Base-by-base conservation (phyloP, 495 filamentous ascomycete genomes). In the Neurospora africana region DNA sequence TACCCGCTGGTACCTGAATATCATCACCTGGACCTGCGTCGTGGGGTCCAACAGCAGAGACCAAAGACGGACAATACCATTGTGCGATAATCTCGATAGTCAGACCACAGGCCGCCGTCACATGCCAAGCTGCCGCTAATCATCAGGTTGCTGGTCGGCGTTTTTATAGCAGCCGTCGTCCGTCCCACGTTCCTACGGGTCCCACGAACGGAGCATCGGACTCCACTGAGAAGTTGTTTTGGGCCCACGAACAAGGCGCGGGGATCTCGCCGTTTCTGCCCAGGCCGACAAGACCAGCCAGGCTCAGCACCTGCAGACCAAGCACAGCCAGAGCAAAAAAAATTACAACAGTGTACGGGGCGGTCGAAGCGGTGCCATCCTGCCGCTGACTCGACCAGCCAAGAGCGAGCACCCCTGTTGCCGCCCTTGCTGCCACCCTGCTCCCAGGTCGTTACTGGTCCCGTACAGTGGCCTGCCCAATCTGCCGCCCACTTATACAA, bases 101-200 rank as follows among this genome's bases (percentile, higher is more conserved):
- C 53, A 61, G 15, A 61, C 33, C 53, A 61, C 47, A 58, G 47
- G 47, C 47, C 68, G 47, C 47, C 68, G 72, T 74, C 74, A 74
- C 77, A 75, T 73, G 77, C 78, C 77, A 80, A 79, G 78, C 44
- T 68, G 74, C 73, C 74, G 71, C 77, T 77, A 80, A 68, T 69
- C 47, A n/a, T 33, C 17, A 37, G 27, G 41, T 47, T 41, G 21
- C 1, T 38, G 67, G 30, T 30, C 23, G 4, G 23, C 23, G 5
- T 58, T 58, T 33, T 61, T 33, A 33, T 33, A 61, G 27, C 53
- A 7, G 11, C 53, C 27, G 33, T 61, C 23, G 53, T 61, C 53
- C 53, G 23, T 61, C 53, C 53, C 53, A 61, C 53, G 27, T 61
- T 30, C 27, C 53, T 61, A 15, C 53, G 53, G 23, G 27, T 61